These are phyloP conservation scores for Viola pubescens DNA, from an alignment of 441 rosid species.

Conservation along the genomic window DNA sequence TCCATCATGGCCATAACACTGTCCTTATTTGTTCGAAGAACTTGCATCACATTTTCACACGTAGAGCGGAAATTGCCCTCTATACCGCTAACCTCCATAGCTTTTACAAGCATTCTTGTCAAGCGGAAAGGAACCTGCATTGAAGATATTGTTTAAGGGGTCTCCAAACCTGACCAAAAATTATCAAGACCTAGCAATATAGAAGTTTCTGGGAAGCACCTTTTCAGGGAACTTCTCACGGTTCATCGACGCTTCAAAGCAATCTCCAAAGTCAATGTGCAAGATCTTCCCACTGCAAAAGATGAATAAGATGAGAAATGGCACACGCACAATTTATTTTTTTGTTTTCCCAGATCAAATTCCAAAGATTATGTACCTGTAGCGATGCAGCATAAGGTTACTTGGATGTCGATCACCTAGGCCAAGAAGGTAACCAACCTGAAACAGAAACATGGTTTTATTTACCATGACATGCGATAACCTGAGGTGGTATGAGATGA, in stretches of 20 bases:
- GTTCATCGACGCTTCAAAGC: slow-evolving; percentile 99
- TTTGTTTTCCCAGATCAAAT: not conserved
- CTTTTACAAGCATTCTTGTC: slow-evolving; percentile 99
- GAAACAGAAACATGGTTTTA: slow-evolving; percentile 25
- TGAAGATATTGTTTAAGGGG: slow-evolving; percentile 7
- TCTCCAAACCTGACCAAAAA: not conserved
- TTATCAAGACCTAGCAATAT: not conserved
- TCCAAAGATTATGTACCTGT: slow-evolving; percentile 45
- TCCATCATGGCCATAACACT: slow-evolving; percentile 99
- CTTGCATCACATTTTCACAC: slow-evolving; percentile 99
- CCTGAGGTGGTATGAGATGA: not conserved
- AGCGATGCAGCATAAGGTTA: slow-evolving; percentile 93
- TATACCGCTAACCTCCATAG: slow-evolving; percentile 99
- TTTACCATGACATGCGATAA: too few species aligned
- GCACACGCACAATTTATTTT: not conserved
- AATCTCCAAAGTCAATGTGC: slow-evolving; percentile 99
- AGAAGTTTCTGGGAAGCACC: slow-evolving; percentile 28
- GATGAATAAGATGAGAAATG: slow-evolving; percentile 15
- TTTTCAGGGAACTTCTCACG: slow-evolving; percentile 98
- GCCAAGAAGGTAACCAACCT: slow-evolving; percentile 99
- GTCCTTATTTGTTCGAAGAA: slow-evolving; percentile 85
- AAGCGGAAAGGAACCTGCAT: slow-evolving; percentile 93
- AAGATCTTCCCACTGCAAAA: slow-evolving; percentile 85
- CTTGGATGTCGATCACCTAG: slow-evolving; percentile 99
- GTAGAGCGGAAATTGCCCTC: slow-evolving; percentile 98